phyloP scores from a whole-genome alignment of 108 stramenopile genomes.

The Mediolabrus comicus region DNA sequence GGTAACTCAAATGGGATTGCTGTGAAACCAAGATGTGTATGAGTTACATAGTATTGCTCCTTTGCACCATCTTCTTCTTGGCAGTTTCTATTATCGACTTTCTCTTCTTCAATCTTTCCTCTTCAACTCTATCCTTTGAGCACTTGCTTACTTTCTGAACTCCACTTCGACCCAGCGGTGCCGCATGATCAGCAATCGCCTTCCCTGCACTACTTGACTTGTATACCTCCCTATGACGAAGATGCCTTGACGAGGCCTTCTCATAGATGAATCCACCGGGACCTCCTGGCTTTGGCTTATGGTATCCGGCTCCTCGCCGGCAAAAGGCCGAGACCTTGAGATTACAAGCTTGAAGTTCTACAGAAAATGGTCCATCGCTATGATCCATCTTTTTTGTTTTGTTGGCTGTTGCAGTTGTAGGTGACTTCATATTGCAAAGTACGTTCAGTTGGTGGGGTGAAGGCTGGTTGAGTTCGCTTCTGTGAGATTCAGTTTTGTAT shows the following conservation, averaged over 20 bases:
- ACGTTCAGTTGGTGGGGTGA: too few species aligned
- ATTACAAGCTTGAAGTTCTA: not conserved
- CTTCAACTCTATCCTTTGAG: not conserved
- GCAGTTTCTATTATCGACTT: not conserved
- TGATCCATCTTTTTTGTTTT: not conserved
- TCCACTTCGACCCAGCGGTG: constrained; percentile 10
- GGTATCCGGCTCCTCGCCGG: not conserved
- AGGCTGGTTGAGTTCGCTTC: too few species aligned
- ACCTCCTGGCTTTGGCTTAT: not conserved
- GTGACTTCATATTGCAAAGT: too few species aligned
- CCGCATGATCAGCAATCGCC: constrained; percentile 12
- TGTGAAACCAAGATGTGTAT: constrained; percentile 19
- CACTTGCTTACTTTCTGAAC: not conserved
- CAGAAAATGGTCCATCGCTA: not conserved
- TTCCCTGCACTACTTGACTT: constrained; percentile 10
- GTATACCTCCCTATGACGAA: constrained; percentile 14
- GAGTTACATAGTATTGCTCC: not conserved
- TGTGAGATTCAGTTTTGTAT: too few species aligned
- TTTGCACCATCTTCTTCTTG: not conserved
- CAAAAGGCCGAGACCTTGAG: not conserved
- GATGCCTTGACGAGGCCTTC: constrained; percentile 11
- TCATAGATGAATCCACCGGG: constrained; percentile 19
- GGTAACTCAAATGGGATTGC: constrained; percentile 67
- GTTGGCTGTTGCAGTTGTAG: not conserved
- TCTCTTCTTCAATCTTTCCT: not conserved